These are phyloP conservation scores for Trichodelitschia bisporula DNA, from an alignment of 495 filamentous ascomycete genomes.

Conservation along the genomic window DNA sequence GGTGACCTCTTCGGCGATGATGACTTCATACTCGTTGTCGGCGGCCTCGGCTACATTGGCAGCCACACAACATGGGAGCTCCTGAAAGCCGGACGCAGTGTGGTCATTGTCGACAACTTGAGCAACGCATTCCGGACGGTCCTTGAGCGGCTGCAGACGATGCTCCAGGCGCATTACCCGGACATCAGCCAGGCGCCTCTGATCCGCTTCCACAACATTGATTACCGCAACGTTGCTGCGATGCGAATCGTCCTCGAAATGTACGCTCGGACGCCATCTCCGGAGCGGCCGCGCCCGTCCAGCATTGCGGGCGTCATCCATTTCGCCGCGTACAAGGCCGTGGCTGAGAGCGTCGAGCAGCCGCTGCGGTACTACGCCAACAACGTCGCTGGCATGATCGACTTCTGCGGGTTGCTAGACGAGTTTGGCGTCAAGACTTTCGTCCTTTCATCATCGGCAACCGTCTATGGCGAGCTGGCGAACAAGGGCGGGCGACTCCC, in stretches of 20 bases:
- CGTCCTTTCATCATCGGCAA: slow-evolving; percentile 41
- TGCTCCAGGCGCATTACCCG: slow-evolving; percentile 25
- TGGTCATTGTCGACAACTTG: slow-evolving; percentile 38
- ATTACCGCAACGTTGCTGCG: slow-evolving; percentile 21
- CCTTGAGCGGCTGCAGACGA: slow-evolving; percentile 23
- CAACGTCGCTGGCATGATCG: slow-evolving; percentile 38
- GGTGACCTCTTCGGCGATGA: slow-evolving; percentile 7
- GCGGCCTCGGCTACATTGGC: slow-evolving; percentile 40
- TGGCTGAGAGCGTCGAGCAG: slow-evolving; percentile 23
- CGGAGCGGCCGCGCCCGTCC: slow-evolving; percentile 10
- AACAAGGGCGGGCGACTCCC: slow-evolving; percentile 26
- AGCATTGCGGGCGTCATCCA: slow-evolving; percentile 36
- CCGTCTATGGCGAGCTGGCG: slow-evolving; percentile 33
- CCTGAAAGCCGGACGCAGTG: slow-evolving; percentile 35
- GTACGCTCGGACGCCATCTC: slow-evolving; percentile 3
- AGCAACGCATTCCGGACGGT: slow-evolving; percentile 32
- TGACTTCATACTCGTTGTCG: slow-evolving; percentile 28
- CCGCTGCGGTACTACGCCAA: slow-evolving; percentile 40
- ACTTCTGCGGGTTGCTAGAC: slow-evolving; percentile 27
- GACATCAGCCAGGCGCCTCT: slow-evolving; percentile 18
- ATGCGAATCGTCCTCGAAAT: slow-evolving; percentile 10
- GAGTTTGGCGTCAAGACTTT: slow-evolving; percentile 37
- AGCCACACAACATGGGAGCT: slow-evolving; percentile 38
- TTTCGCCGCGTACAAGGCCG: slow-evolving; percentile 36
- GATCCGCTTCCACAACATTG: slow-evolving; percentile 28